Base-by-base conservation (phyloP, 305 asterid genomes). In the Rubia tinctorum region DNA sequence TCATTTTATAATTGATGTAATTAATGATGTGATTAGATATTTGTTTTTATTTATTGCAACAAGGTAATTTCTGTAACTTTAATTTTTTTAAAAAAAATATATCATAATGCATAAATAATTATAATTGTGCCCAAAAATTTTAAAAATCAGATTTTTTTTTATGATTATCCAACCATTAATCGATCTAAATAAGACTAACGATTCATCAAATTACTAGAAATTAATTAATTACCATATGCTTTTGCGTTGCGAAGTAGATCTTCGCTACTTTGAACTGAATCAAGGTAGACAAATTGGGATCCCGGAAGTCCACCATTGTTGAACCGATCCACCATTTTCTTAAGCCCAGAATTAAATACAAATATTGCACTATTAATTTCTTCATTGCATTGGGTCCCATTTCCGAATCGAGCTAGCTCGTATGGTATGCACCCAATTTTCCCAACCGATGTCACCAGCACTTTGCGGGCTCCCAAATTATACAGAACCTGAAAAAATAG, bases 401-500 rank as follows among this genome's bases (percentile, higher is more conserved):
- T 90, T 15, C 95, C 96, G 23, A 85, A 86, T 42, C 97, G 78
- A 0, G 98, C 98, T 60, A 92, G 87, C 83, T 92, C 76, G 61
- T 92, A 92, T 0, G 98, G 98, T 71, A 92, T 92, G 89, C 98
- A 92, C 7, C 98, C 97, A 44, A 92, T 84, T 70, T 86, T 91
- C 49, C 98, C 98, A 45, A 90, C 84, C 23, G 73, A 86, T 12
- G 96, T 78, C 58, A 92, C 95, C 8, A 89, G 64, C 76, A 92
- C 84, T 84, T 92, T 92, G 1, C 97, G 88, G 5, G 95, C 97
- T 71, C 98, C 98, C 86, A 87, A 78, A 49, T 86, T 83, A 80
- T 89, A 84, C 51, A 90, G 71, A 11, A 76, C 77, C 98, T 93
- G 10, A 77, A 71, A 72, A 30, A 30, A 3, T 30, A 3, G 34